Percentiles rank a stretch among this genome's conserved stretches.
Conservation (phyloP, 2,329 filamentous ascomycete species). For the Penicillium sp. region DNA sequence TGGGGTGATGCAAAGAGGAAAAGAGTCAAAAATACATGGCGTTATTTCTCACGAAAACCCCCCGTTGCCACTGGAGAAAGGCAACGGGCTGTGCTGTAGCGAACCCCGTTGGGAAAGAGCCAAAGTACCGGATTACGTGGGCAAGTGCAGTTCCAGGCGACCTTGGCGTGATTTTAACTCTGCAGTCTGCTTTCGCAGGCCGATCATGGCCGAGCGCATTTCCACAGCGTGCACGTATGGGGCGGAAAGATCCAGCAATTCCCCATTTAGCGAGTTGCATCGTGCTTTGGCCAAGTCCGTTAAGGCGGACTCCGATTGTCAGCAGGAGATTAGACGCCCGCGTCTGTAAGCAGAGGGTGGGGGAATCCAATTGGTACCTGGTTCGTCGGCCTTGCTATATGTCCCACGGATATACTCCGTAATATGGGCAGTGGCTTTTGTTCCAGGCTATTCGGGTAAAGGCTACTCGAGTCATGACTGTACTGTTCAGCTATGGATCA, state of each 20-base stretch:
- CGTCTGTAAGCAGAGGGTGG: conserved; percentile 6
- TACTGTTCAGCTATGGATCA: neutral
- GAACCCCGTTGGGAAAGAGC: neutral
- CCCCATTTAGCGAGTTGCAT: neutral
- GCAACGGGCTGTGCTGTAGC: conserved; percentile 1
- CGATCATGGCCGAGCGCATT: neutral
- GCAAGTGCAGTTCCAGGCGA: neutral
- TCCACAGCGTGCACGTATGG: neutral
- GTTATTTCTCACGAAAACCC: neutral
- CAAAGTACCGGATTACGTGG: conserved; percentile 1
- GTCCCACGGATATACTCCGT: neutral
- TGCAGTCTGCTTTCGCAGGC: neutral
- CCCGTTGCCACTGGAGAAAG: neutral
- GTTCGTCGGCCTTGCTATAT: neutral
- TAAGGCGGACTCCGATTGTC: neutral
- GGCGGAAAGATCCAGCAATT: neutral
- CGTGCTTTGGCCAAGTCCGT: conserved; percentile 2
- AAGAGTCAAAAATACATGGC: neutral
- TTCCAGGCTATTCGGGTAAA: too few relatives aligned
- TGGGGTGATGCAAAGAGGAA: neutral
- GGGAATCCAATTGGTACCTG: neutral
- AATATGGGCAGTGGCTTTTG: neutral
- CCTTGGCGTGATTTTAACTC: neutral
- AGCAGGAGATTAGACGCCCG: conserved; percentile 18
- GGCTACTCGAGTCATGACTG: too few relatives aligned